Base-by-base conservation (phyloP, 2,329 filamentous ascomycete genomes). In the Claviceps africana region DNA sequence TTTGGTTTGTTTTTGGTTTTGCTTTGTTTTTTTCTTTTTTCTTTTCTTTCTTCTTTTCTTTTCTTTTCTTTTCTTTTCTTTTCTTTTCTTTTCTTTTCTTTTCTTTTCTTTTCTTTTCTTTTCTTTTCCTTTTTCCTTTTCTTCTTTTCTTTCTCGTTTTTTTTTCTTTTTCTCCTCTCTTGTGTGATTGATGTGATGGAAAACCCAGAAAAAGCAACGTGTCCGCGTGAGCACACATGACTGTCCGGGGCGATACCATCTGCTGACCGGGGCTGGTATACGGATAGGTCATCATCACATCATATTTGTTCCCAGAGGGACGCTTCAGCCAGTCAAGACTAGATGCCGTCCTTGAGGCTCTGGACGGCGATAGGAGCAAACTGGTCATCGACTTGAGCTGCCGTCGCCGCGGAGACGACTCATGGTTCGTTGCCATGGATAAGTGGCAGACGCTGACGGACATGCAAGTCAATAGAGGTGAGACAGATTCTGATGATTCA, bases 381-480 rank as follows among this genome's bases (percentile, higher is more conserved):
- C 80, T 98, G 48, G 91, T 98, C 58, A 90, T 98, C 65, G 93
- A 98, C 64, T 78, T 98, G 25, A 95, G 89, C 68, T 98, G 93
- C 65, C 82, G 93, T 50, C 77, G 83, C 54, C 83, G 82, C 55
- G 85, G 77, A 39, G 72, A 75, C 3, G 74, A 83, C 52, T 83
- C 73, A 40, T 98, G 93, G 93, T 89, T 86, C 62, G 93, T 98
- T n/a, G 91, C 93, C 52, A 98, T 95, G 85, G 88, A 98, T 69
- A 95, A 95, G 67, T 98, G 93, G 93, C 93, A 97, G 74, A 95
- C 88, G 1, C 84, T 97, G 52, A 97, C 93, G 1, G 88, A 96
- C 62, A 95, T 95, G 82, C 88, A 96, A 65, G 82, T 98, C 57
- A 91, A 84, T 57, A 75, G 86, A 75, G 86, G 91, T 90, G 70